phyloP scores from a whole-genome alignment of 768 basidiomycete species.

The Lyophyllum semitale region DNA sequence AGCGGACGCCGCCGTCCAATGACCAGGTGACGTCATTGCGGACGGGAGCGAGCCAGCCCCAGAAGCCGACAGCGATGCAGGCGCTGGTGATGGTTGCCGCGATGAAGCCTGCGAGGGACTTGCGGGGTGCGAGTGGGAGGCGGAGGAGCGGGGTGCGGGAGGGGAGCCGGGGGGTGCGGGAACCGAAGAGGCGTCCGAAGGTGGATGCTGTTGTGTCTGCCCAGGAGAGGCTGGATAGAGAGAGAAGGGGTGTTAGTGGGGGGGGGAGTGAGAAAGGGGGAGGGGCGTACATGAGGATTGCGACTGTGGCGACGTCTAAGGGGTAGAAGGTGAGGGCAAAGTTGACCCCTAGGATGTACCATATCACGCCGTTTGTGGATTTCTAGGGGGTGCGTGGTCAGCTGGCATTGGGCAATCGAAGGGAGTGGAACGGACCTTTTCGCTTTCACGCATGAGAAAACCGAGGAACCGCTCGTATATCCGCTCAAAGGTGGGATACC shows the following conservation, averaged over 20 bases:
- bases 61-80: constrained; percentile 67
- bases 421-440: constrained; percentile 54
- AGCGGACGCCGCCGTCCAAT: constrained; percentile 53
- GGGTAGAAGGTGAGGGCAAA: constrained; percentile 77
- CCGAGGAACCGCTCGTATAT: constrained; percentile 74
- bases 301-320: constrained; percentile 84
- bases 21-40: constrained; percentile 51
- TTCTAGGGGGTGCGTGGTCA: constrained; percentile 37
- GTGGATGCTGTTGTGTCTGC: constrained; percentile 95
- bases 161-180: constrained; percentile 57
- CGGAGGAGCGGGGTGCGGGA: constrained; percentile 41
- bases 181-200: constrained; percentile 82
- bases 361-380: constrained; percentile 81
- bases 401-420: not conserved
- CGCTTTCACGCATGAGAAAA: constrained; percentile 88
- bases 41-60: constrained; percentile 60
- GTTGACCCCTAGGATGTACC: constrained; percentile 89
- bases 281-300: constrained; percentile 78
- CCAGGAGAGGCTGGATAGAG: constrained; percentile 79
- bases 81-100: constrained; percentile 78
- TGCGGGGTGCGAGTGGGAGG: constrained; percentile 77
- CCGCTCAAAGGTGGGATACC: constrained; percentile 61
- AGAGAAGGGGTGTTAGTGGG: not conserved
- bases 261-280: constrained; percentile 2
- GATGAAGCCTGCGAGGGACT: constrained; percentile 82